phyloP scores from a whole-genome alignment of 2,329 filamentous ascomycete species.

The Fusarium mangiferae region DNA sequence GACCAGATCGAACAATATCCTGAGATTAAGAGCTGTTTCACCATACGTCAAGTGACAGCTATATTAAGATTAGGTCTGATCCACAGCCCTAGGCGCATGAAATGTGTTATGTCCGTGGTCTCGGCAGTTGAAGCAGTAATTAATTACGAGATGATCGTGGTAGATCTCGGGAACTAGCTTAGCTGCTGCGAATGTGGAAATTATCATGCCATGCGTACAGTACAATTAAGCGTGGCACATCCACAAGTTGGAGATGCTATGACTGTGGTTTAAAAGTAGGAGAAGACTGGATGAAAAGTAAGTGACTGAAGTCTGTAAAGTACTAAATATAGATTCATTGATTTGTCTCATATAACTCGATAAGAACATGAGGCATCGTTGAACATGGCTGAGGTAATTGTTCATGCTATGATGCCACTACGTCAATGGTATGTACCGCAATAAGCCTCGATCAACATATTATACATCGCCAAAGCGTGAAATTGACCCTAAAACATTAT shows the following conservation, averaged over 20 bases:
- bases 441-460: background rate
- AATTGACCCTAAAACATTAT: background rate
- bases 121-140: background rate
- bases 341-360: background rate
- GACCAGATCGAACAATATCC: slow-evolving; percentile 20
- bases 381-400: background rate
- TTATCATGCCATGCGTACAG: background rate
- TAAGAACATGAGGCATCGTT: background rate
- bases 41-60: background rate
- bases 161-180: slow-evolving; percentile 25
- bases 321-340: background rate
- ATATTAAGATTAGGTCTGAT: background rate
- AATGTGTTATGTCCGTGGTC: background rate
- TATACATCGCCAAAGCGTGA: background rate
- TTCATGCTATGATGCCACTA: background rate
- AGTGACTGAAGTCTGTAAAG: background rate
- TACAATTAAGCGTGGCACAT: background rate
- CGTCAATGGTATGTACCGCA: background rate
- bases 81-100: background rate
- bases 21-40: background rate
- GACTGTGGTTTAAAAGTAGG: background rate
- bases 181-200: slow-evolving; percentile 11
- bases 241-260: background rate
- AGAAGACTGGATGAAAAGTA: background rate
- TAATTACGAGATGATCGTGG: background rate